phyloP scores from a whole-genome alignment of 176 grass and related monocot genomes.

The Aegilops umbellulata region DNA sequence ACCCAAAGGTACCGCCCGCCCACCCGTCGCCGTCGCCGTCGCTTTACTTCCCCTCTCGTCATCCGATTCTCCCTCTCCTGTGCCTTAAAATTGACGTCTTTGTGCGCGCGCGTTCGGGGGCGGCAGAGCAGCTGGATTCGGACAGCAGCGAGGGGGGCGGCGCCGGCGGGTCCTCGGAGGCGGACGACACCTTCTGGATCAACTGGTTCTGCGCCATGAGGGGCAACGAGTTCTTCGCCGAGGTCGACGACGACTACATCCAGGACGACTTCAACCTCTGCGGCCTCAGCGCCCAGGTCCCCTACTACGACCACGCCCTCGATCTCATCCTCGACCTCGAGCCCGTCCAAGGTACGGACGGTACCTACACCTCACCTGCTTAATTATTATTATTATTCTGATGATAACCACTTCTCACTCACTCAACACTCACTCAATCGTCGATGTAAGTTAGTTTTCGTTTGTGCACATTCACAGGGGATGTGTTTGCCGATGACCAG shows the following conservation, averaged over 20 bases:
- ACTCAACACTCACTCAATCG: too few species aligned
- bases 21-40: not conserved
- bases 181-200: slow-evolving; percentile 9
- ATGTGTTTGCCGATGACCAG: not conserved
- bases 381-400: too few species aligned
- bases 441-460: too few species aligned
- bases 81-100: not conserved
- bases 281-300: not conserved
- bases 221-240: slow-evolving; percentile 11
- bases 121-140: slow-evolving; percentile 11
- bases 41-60: not conserved
- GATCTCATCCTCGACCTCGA: not conserved
- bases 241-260: slow-evolving; percentile 15
- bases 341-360: not conserved
- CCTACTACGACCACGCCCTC: not conserved
- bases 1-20: not conserved
- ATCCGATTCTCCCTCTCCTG: not conserved
- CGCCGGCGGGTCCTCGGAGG: not conserved
- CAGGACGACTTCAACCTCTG: slow-evolving; percentile 19
- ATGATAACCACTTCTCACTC: not conserved
- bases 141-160: not conserved
- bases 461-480: not conserved
- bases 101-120: not conserved
- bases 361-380: not conserved
- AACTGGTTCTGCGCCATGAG: slow-evolving; percentile 8